Evolutionary conservation across 805 yeast species (phyloP).

Genomic region (Teunomyces cretensis): DNA sequence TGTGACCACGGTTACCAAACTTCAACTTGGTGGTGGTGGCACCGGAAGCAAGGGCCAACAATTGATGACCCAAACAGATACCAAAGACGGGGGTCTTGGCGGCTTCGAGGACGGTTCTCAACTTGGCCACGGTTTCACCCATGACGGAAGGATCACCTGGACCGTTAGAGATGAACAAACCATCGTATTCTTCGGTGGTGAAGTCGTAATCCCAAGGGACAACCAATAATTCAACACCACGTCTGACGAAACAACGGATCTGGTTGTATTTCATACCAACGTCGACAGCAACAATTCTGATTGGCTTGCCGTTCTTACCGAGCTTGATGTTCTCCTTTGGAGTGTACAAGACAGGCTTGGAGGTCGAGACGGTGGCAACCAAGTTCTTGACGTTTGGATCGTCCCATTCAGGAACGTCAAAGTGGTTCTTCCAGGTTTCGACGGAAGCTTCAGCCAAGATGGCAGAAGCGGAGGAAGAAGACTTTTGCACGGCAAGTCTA

Average conservation of each 20-base stretch:
- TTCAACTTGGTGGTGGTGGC: slow-evolving; percentile 89
- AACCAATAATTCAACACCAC: slow-evolving; percentile 94
- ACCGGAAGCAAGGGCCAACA: slow-evolving; percentile 92
- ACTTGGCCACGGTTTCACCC: slow-evolving; percentile 60
- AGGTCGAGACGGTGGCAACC: slow-evolving; percentile 85
- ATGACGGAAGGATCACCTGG: slow-evolving; percentile 98
- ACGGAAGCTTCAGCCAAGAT: slow-evolving; percentile 27
- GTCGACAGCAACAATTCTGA: slow-evolving; percentile 87
- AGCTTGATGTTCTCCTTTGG: slow-evolving; percentile 59
- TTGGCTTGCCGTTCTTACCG: slow-evolving; percentile 69
- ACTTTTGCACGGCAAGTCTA: slow-evolving; percentile 68
- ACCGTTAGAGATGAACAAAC: slow-evolving; percentile 95
- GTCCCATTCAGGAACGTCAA: slow-evolving; percentile 81
- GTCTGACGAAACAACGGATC: slow-evolving; percentile 90
- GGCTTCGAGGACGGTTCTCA: slow-evolving; percentile 56
- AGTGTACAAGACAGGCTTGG: slow-evolving; percentile 70
- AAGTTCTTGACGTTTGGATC: slow-evolving; percentile 91
- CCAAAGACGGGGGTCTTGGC: slow-evolving; percentile 91
- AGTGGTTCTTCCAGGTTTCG: slow-evolving; percentile 57
- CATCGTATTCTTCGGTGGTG: slow-evolving; percentile 80
- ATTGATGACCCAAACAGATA: slow-evolving; percentile 97
- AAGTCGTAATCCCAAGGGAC: slow-evolving; percentile 96
- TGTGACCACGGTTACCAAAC: slow-evolving; percentile 99
- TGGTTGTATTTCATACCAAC: slow-evolving; percentile 99
- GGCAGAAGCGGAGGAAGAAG: slow-evolving; percentile 27